Evolutionary conservation across 257 asterid genomes (phyloP), one percentile per base, ranked within the genome.

Genomic region (Fraxinus excelsior): DNA sequence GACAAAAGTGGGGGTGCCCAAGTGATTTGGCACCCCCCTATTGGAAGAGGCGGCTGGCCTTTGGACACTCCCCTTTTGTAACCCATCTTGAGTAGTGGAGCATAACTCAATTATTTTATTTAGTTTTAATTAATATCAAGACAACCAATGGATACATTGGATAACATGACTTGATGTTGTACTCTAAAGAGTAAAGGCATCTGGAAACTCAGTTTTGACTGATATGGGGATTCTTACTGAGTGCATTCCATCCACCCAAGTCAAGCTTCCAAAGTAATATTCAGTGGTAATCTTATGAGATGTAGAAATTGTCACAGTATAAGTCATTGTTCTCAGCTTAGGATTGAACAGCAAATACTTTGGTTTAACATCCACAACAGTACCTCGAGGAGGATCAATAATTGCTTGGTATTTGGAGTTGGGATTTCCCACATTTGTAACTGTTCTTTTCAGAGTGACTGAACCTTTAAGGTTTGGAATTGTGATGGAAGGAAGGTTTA

Each of bases 401-500:
- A 74, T 68, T 12, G 29, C 81, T 34, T 65, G 28, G 66, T 88
- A 86, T 16, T 35, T 28, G 0, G 90, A 86, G 29, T 77, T 76
- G 4, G 56, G 53, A 38, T 79, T 42, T 12, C 92, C 90, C 0
- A 86, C 90, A 53, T 86, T 88, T 19, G 87, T 84, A 7, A 86
- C 87, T 0, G 73, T 84, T 74, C 85, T 80, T 49, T 67, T 82
- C 4, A 88, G 0, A 0, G 76, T 72, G 4, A 79, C 73, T 0
- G 80, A 37, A 0, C 19, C 38, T 19, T 19, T 70, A 5, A 88
- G 79, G 19, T 67, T 72, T 2, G 87, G 85, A 14, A 84, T 56
- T 0, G 78, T 81, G 42, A 88, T 72, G n/a, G 90, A 88, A 38
- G 92, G 87, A 71, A 84, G 78, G 67, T 88, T 86, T 25, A 86